Percentiles rank a stretch among this genome's conserved stretches.
These are phyloP conservation scores for Magnolia sinica DNA, from an alignment of 164 flowering plant species.

Conservation along the genomic window DNA sequence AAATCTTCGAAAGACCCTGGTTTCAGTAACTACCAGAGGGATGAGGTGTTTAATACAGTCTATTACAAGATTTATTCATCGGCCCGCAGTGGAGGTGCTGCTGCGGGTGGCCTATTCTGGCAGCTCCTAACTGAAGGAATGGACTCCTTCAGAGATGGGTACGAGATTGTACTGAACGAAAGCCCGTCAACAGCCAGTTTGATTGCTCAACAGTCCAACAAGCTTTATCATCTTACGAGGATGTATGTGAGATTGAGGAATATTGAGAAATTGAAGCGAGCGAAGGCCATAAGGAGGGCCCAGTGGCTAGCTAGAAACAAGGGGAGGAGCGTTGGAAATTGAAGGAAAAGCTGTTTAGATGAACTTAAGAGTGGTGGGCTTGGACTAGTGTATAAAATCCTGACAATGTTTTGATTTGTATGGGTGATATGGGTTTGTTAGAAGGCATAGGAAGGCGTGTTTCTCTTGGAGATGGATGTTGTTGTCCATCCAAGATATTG, in stretches of 20 bases:
- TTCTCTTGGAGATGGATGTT: constrained; percentile 1
- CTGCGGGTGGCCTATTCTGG: constrained; percentile 79
- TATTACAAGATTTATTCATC: constrained; percentile 57
- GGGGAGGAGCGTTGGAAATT: constrained; percentile 21
- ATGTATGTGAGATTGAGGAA: constrained; percentile 41
- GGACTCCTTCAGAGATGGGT: constrained; percentile 71
- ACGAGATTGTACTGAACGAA: constrained; percentile 59
- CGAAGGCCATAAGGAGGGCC: constrained; percentile 30
- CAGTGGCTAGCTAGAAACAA: constrained; percentile 26
- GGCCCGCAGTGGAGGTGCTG: constrained; percentile 63
- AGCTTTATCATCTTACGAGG: constrained; percentile 37
- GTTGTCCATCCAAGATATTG: constrained; percentile 2
- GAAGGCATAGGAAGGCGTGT: not conserved
- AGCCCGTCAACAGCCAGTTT: constrained; percentile 50
- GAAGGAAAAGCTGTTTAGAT: constrained; percentile 3
- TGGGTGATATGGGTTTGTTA: not conserved
- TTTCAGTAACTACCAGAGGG: constrained; percentile 39
- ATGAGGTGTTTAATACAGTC: constrained; percentile 40
- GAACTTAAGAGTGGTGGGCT: not conserved
- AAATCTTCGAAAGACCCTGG: constrained; percentile 49
- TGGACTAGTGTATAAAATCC: not conserved
- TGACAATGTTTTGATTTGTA: not conserved
- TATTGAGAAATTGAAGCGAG: constrained; percentile 37
- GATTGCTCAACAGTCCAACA: constrained; percentile 54
- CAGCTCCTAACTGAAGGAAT: constrained; percentile 65